phyloP scores from a whole-genome alignment of 2,329 filamentous ascomycete genomes.

The Aspergillus pseudoterreus region DNA sequence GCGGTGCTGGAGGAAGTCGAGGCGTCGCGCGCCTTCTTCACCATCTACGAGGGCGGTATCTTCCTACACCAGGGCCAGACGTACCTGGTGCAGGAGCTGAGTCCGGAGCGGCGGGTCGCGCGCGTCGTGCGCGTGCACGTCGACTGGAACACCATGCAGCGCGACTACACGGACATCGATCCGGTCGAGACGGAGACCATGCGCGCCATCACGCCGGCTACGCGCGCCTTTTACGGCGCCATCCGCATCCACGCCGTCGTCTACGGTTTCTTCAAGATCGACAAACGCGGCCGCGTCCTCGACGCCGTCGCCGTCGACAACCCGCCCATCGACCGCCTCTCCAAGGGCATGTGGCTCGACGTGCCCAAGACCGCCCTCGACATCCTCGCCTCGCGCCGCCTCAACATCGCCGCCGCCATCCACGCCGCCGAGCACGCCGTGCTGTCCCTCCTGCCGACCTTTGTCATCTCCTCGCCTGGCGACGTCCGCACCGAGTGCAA shows the following conservation, averaged over 20 bases:
- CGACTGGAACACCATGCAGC: conserved; percentile 90
- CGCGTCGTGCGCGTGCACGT: conserved; percentile 86
- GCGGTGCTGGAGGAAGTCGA: conserved; percentile 92
- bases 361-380: conserved; percentile 75
- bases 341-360: conserved; percentile 94
- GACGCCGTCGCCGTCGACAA: conserved; percentile 93
- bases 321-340: conserved; percentile 78
- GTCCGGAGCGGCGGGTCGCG: conserved; percentile 74
- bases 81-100: conserved; percentile 87
- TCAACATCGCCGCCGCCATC: conserved; percentile 85
- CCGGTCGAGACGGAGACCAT: conserved; percentile 89
- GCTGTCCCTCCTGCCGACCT: conserved; percentile 81
- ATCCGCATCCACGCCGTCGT: conserved; percentile 86
- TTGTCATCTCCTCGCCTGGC: conserved; percentile 82
- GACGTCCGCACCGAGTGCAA: conserved; percentile 97
- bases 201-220: conserved; percentile 58
- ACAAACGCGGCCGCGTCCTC: conserved; percentile 76
- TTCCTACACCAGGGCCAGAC: conserved; percentile 94
- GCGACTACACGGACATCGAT: conserved; percentile 92
- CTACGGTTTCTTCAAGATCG: conserved; percentile 97
- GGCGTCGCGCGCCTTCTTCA: conserved; percentile 90
- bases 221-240: conserved; percentile 75
- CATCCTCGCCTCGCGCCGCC: conserved; percentile 66
- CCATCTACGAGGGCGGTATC: conserved; percentile 93
- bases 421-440: conserved; percentile 93